Evolutionary conservation across 768 basidiomycete species (phyloP).

Genomic region (Cubamyces sp.): DNA sequence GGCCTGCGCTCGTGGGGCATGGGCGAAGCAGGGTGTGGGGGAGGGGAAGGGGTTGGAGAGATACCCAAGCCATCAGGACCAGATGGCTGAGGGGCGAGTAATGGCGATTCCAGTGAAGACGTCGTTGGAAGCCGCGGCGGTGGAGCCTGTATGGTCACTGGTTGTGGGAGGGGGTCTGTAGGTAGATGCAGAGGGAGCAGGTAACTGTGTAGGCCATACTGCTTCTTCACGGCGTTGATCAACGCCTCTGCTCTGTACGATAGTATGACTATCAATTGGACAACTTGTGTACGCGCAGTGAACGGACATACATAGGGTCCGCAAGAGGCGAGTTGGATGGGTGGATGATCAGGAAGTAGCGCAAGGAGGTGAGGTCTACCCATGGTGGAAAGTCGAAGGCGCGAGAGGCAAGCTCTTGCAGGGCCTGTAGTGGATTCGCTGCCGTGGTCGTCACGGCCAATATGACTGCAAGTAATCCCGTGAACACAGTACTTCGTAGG

Average conservation of each 20-base stretch:
- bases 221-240: slow-evolving; percentile 87
- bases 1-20: slow-evolving; percentile 22
- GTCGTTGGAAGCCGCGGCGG: slow-evolving; percentile 70
- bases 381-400: slow-evolving; percentile 72
- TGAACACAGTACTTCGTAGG: background rate
- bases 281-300: background rate
- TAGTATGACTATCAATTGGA: slow-evolving; percentile 1
- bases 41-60: slow-evolving; percentile 16
- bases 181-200: slow-evolving; percentile 68
- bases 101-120: slow-evolving; percentile 40
- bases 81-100: slow-evolving; percentile 30
- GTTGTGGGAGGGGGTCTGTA: slow-evolving; percentile 57
- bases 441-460: slow-evolving; percentile 82
- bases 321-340: slow-evolving; percentile 69
- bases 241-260: slow-evolving; percentile 68
- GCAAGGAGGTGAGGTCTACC: slow-evolving; percentile 75
- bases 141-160: slow-evolving; percentile 67
- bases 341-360: slow-evolving; percentile 80
- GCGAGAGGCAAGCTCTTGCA: slow-evolving; percentile 74
- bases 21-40: slow-evolving; percentile 27
- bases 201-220: slow-evolving; percentile 78
- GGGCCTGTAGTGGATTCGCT: slow-evolving; percentile 79
- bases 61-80: background rate
- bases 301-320: slow-evolving; percentile 71
- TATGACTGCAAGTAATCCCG: slow-evolving; percentile 54